A percentile compares a stretch with the other conserved stretches of the same genome.
Conservation (phyloP, 1,284 basidiomycete genomes). For the Apiotrichum siamense region DNA sequence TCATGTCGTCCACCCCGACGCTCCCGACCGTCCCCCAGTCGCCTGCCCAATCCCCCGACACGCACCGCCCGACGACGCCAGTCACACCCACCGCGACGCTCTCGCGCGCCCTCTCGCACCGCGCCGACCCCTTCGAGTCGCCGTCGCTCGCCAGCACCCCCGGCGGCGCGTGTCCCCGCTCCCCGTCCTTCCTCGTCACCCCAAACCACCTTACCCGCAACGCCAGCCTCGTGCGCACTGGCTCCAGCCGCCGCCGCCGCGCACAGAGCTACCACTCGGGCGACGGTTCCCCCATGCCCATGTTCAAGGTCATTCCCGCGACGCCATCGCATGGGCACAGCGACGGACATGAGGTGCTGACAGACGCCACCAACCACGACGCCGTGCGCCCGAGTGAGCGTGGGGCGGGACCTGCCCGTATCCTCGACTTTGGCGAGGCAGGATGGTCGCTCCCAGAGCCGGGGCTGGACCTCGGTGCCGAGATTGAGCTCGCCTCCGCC, state of each 20-base stretch:
- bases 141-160: conserved; percentile 2
- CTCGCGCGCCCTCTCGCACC: background rate
- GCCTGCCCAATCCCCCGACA: background rate
- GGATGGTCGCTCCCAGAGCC: no score
- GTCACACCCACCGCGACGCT: background rate
- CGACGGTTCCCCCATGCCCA: conserved; percentile 19
- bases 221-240: background rate
- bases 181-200: background rate
- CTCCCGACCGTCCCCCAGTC: background rate
- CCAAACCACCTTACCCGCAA: background rate
- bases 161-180: background rate
- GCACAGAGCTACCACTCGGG: background rate
- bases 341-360: conserved; percentile 16
- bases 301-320: conserved; percentile 45
- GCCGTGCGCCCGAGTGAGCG: conserved; percentile 1
- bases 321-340: conserved; percentile 34
- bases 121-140: background rate
- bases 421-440: background rate
- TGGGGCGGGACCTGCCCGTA: background rate
- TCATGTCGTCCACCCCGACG: background rate
- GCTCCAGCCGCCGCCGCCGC: background rate
- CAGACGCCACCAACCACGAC: conserved; percentile 22
- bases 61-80: background rate
- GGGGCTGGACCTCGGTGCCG: no score
- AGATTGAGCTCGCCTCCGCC: no score